Evolutionary conservation across 2,329 filamentous ascomycete species (phyloP), one percentile per base, ranked within the genome.

Genomic region (Xylaria sp.): DNA sequence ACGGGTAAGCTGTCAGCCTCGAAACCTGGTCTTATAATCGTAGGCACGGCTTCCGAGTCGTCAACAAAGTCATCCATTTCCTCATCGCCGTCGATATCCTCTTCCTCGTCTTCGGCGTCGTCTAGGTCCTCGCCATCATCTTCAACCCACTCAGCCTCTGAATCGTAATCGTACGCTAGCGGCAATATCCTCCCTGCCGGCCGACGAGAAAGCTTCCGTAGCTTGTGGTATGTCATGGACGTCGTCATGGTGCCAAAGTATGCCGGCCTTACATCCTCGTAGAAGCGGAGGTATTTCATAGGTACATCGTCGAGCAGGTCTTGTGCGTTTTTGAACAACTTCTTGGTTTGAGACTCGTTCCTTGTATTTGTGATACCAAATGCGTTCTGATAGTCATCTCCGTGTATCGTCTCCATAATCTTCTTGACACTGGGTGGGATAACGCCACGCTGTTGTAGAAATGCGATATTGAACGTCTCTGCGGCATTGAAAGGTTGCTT

Each of bases 31-130:
- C 77, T 76, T 26, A 63, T 62, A 10, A 73, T 66, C 20, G 74
- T 69, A 23, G 72, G 66, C 28, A 71, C 77, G 69, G 96, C 93
- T 62, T 97, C 93, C 6, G 93, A 93, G 74, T 97, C 93, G 73
- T 97, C 94, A 1, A 97, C 84, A 76, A 97, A 97, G 20, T 90
- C 94, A 4, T 93, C 93, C 90, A 97, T 92, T 68, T 97, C 94
- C 70, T 93, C 92, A 17, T 92, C 90, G 23, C 92, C 90, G 31
- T 90, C 83, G 2, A 90, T 86, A 15, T 89, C 89, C 3, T 93
- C 86, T 59, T 92, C 89, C 51, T 92, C 91, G 31, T 91, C 91
- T 36, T 89, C 88, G 63, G 88, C 86, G 69, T 89, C 88, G 13
- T 85, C 87, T 69, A 78, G 68, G 28, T 86, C 83, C 53, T 85